These are phyloP conservation scores for Aspergillus flavus DNA, from an alignment of 2,329 filamentous ascomycete species.

Conservation along the genomic window DNA sequence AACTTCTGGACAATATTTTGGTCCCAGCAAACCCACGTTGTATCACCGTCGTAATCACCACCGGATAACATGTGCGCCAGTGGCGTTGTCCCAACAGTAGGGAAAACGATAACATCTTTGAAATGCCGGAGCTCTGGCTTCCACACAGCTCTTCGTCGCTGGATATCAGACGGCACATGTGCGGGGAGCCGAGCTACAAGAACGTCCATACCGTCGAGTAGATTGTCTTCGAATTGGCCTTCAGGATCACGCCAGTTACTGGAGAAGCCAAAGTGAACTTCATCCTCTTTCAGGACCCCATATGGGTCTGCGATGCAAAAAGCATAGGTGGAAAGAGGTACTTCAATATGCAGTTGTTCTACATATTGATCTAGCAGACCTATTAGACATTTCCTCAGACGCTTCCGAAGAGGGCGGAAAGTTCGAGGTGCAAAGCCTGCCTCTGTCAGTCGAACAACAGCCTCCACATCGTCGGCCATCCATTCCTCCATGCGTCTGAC, in stretches of 20 bases:
- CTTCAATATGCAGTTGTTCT: slow-evolving; percentile 50
- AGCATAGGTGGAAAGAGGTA: slow-evolving; percentile 56
- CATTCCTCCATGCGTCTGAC: slow-evolving; percentile 39
- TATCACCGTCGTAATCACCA: slow-evolving; percentile 68
- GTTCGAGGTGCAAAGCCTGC: slow-evolving; percentile 51
- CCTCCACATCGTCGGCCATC: slow-evolving; percentile 36
- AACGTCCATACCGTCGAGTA: slow-evolving; percentile 53
- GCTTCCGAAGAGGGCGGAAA: slow-evolving; percentile 45
- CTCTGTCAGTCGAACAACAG: slow-evolving; percentile 42
- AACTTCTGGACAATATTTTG: slow-evolving; percentile 54
- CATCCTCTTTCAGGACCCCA: slow-evolving; percentile 53
- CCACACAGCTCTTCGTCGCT: slow-evolving; percentile 54
- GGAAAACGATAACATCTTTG: slow-evolving; percentile 61
- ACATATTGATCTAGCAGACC: slow-evolving; percentile 46
- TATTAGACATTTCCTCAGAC: slow-evolving; percentile 42
- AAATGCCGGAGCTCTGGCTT: slow-evolving; percentile 56
- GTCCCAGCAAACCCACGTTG: slow-evolving; percentile 64
- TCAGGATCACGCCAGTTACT: slow-evolving; percentile 42
- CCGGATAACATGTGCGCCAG: slow-evolving; percentile 63
- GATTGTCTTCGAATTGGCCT: slow-evolving; percentile 43
- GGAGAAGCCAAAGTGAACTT: slow-evolving; percentile 61
- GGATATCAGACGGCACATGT: slow-evolving; percentile 61
- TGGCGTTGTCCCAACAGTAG: slow-evolving; percentile 54
- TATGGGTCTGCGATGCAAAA: slow-evolving; percentile 61
- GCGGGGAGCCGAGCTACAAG: slow-evolving; percentile 62